A percentile compares a stretch with the other conserved stretches of the same genome.
Conservation (phyloP, 1,284 basidiomycete species). For the Mycosarcoma mackinlayi region DNA sequence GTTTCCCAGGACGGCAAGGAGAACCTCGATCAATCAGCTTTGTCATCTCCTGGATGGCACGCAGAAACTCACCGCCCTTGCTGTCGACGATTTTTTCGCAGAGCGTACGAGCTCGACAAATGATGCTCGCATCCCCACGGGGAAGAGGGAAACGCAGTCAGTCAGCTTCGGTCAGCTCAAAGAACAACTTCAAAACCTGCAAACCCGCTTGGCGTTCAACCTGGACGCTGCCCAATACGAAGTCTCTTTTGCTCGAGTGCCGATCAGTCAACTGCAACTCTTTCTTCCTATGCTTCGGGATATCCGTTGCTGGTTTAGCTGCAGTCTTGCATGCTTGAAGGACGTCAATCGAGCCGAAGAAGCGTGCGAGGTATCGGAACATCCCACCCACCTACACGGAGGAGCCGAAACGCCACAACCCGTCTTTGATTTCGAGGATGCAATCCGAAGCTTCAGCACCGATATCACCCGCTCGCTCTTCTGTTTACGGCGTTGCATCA, state of each 20-base stretch:
- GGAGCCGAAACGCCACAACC: constrained; percentile 1
- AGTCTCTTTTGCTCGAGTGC: constrained; percentile 41
- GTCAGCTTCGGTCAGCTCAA: constrained; percentile 22
- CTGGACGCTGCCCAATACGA: constrained; percentile 55
- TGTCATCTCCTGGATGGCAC: constrained; percentile 24
- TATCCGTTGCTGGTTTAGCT: constrained; percentile 53
- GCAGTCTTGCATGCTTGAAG: constrained; percentile 27
- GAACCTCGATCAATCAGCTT: constrained; percentile 34
- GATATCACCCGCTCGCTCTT: constrained; percentile 30
- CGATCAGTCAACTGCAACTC: constrained; percentile 23
- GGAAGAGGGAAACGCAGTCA: neutral
- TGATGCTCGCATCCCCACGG: neutral
- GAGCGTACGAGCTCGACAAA: neutral
- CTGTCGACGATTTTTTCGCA: constrained; percentile 45
- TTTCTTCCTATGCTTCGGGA: constrained; percentile 32
- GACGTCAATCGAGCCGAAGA: constrained; percentile 1
- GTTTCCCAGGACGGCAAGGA: constrained; percentile 49
- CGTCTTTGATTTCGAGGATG: constrained; percentile 13
- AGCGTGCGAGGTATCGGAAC: neutral
- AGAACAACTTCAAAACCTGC: constrained; percentile 8
- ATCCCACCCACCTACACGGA: neutral
- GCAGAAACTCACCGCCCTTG: constrained; percentile 30
- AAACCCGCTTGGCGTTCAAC: constrained; percentile 19
- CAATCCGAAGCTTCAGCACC: constrained; percentile 19
- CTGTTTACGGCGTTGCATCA: constrained; percentile 22